Percentiles rank a stretch among this genome's conserved stretches.
Conservation (phyloP, 345 rosid species). For the Rubroshorea leprosula region DNA sequence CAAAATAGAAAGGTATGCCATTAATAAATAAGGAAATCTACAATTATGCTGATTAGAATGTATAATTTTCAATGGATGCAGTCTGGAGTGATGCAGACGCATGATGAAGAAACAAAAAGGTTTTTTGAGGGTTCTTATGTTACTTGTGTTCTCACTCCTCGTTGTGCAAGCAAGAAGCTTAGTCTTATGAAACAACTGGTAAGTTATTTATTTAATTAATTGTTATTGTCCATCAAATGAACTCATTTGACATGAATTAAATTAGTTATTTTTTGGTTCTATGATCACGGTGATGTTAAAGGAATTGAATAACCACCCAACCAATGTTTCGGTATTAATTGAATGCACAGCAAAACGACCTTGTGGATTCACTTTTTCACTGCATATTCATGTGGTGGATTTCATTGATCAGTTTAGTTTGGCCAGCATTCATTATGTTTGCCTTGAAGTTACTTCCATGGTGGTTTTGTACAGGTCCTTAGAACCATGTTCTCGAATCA, state of each 20-base stretch:
- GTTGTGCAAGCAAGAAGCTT: constrained; percentile 83
- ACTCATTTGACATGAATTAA: not conserved
- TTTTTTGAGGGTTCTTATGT: constrained; percentile 96
- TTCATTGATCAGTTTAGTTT: not conserved
- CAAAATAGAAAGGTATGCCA: not conserved
- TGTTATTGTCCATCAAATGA: not conserved
- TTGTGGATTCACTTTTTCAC: not conserved
- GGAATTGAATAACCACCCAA: not conserved
- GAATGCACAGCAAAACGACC: not conserved
- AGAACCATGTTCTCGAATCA: constrained; percentile 91
- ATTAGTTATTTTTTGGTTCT: not conserved
- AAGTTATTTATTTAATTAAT: constrained; percentile 15
- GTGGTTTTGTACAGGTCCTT: constrained; percentile 49
- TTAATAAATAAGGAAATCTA: not conserved
- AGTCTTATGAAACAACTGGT: constrained; percentile 77
- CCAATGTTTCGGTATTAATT: not conserved
- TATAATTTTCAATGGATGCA: constrained; percentile 27
- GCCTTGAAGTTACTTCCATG: constrained; percentile 17
- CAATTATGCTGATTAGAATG: constrained; percentile 1
- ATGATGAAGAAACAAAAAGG: constrained; percentile 85
- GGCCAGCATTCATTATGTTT: not conserved
- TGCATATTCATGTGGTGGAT: not conserved
- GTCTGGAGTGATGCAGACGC: constrained; percentile 86
- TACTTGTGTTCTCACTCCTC: constrained; percentile 76
- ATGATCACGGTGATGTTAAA: not conserved